A percentile compares a stretch with the other conserved stretches of the same genome.
Conservation (phyloP, 2,329 filamentous ascomycete species). For the Dactylonectria macrodidyma region DNA sequence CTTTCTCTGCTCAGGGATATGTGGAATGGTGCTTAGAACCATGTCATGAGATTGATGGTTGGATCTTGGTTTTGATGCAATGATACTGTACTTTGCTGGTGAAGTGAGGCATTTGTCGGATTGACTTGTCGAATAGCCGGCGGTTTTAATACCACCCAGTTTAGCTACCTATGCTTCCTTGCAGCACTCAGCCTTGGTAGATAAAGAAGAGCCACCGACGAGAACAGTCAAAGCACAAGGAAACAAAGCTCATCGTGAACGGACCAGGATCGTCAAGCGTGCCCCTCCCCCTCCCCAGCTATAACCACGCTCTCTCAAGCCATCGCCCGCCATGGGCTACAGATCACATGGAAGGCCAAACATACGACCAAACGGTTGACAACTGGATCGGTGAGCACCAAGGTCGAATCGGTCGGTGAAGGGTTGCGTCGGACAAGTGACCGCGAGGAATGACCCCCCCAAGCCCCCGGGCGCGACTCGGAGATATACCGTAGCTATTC, state of each 20-base stretch:
- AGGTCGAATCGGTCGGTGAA: conserved; percentile 20
- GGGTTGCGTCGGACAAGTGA: conserved; percentile 18
- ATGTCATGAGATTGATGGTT: conserved; percentile 13
- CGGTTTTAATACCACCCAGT: not conserved
- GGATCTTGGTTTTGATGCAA: conserved; percentile 9
- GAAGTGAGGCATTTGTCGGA: conserved; percentile 21
- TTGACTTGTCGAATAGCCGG: not conserved
- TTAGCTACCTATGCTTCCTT: not conserved
- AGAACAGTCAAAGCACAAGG: not conserved
- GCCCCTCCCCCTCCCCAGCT: conserved; percentile 44
- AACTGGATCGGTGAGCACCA: conserved; percentile 28
- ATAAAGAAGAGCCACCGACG: not conserved
- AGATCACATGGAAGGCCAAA: conserved; percentile 44
- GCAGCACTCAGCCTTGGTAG: not conserved
- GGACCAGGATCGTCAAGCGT: conserved; percentile 6
- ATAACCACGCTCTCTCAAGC: conserved; percentile 40
- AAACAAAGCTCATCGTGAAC: conserved; percentile 10
- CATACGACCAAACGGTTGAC: conserved; percentile 35
- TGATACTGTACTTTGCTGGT: conserved; percentile 1
- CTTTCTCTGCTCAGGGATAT: not conserved
- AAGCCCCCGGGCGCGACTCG: not conserved
- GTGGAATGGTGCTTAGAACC: conserved; percentile 17
- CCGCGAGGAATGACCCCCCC: conserved; percentile 11
- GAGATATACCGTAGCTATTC: conserved; percentile 15
- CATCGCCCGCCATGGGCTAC: conserved; percentile 36